Conservation (phyloP, 2,329 filamentous ascomycete genomes). For the Exophiala oligosperma region DNA sequence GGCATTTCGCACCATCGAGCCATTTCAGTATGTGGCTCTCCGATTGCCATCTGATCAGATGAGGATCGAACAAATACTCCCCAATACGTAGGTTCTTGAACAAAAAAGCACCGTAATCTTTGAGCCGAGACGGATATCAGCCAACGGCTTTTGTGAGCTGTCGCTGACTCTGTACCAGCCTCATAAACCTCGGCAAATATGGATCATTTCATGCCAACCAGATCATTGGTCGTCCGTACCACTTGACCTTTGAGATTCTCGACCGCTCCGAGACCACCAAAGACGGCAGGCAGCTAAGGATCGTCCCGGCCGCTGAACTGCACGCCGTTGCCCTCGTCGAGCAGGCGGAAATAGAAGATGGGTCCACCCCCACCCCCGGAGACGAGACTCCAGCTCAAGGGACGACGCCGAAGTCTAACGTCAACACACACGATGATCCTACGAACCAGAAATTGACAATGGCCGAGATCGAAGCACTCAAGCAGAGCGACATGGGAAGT, state of each 20-base stretch:
- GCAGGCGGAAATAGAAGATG: conserved; percentile 42
- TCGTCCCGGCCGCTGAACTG: conserved; percentile 78
- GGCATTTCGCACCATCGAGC: conserved; percentile 47
- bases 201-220: conserved; percentile 87
- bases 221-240: conserved; percentile 85
- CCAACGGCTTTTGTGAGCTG: conserved; percentile 22
- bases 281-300: conserved; percentile 65
- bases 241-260: conserved; percentile 86
- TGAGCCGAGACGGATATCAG: conserved; percentile 29
- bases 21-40: conserved; percentile 54
- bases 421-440: conserved; percentile 62
- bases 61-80: conserved; percentile 59
- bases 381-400: conserved; percentile 39
- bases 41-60: conserved; percentile 59
- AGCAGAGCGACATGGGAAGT: conserved; percentile 70
- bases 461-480: conserved; percentile 70
- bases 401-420: conserved; percentile 50
- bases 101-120: conserved; percentile 13
- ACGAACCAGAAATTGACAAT: conserved; percentile 73
- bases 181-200: conserved; percentile 87
- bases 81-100: conserved; percentile 61
- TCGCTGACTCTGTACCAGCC: conserved; percentile 54
- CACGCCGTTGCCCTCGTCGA: conserved; percentile 72
- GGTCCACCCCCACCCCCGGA: conserved; percentile 30
- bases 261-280: conserved; percentile 67